Evolutionary conservation across 1,284 basidiomycete genomes (phyloP), one percentile per base, ranked within the genome.

Genomic region (Crepidotus sp.): DNA sequence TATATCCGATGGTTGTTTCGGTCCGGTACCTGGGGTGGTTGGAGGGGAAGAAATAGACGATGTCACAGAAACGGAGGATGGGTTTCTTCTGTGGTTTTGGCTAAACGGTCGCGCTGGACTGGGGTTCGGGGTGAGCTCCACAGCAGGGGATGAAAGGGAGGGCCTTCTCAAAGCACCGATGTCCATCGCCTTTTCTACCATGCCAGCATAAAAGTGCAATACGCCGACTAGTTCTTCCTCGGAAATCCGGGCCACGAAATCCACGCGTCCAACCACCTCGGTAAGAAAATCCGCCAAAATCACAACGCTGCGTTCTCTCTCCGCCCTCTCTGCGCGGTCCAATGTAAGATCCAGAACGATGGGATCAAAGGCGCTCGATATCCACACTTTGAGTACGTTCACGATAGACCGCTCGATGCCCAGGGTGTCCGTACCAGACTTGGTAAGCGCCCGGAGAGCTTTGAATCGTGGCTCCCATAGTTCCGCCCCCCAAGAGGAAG

Each of bases 401-500:
- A 85, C 61, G 21, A 84, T 57, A 17, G 64, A 60, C 6, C 66
- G 59, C 58, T 86, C 83, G 50, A 83, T 71, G 4, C 83, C 83
- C 14, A 75, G 59, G n/a, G 78, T 69, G 36, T 81, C 77, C 3
- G 63, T 55, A 10, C 78, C 80, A 25, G 67, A 70, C 45, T 66
- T 69, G 18, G 78, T 77, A 36, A 87, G 65, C 0, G 79, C 72
- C 4, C 71, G 60, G 3, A 85, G 61, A 2, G 83, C 81, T 50
- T 76, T 80, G 56, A 80, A 74, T 15, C 80, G 72, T 2, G 74
- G 64, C 51, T 85, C 81, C 71, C 83, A 85, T 0, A 83, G 60
- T 21, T 86, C 83, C 13, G 61, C 51, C 2, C 63, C 66, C 84
- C 83, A 85, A 0, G 66, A 57, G 3, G 59, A 61, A 3, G 57